Evolutionary conservation across 192 early-diverging fungal genomes (phyloP), one percentile per base, ranked within the genome.

Genomic region (Linnemannia schmuckeri): DNA sequence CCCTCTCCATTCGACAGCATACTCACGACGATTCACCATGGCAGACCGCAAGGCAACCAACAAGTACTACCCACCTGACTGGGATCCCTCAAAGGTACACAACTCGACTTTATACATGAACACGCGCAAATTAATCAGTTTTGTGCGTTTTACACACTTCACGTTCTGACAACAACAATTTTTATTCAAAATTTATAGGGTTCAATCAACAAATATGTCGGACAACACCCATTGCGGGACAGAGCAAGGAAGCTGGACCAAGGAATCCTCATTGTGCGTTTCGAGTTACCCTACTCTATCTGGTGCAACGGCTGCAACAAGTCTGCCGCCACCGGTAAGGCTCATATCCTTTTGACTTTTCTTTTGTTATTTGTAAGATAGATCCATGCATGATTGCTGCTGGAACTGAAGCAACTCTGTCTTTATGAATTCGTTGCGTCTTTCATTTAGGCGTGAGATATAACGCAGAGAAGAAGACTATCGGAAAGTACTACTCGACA

Each of bases 401-500:
- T 52, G 20, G 6, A 17, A 57, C 24, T 24, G 13, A 46, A 24
- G 22, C 13, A 74, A 18, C 30, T 8, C 33, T 20, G 57, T 75
- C 10, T 40, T 42, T 70, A 22, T 77, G 40, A 20, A 54, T 44
- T 3, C 30, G 0, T 82, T 12, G 13, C 49, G 30, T 55, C 7
- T 27, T 76, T 22, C 20, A 18, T 22, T 18, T 72, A 93, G 96
- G 97, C n/a, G 94, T 96, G 27, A 92, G 98, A 49, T 98, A 96
- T 82, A 99, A 99, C 91, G 97, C 98, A 6, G 96, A 99, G 83
- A 99, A 99, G 90, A 97, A 96, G 85, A 96, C 96, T 78, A 90
- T 96, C 40, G 97, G 97, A 18, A 97, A 92, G 41, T 99, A 98
- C 82, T 94, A 94, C 82, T 92, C 93, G 30, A 97, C 97, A 20